Evolutionary conservation across 139 green algal genomes (phyloP), one percentile per base, ranked within the genome.

Genomic region (Medakamo hakoo): DNA sequence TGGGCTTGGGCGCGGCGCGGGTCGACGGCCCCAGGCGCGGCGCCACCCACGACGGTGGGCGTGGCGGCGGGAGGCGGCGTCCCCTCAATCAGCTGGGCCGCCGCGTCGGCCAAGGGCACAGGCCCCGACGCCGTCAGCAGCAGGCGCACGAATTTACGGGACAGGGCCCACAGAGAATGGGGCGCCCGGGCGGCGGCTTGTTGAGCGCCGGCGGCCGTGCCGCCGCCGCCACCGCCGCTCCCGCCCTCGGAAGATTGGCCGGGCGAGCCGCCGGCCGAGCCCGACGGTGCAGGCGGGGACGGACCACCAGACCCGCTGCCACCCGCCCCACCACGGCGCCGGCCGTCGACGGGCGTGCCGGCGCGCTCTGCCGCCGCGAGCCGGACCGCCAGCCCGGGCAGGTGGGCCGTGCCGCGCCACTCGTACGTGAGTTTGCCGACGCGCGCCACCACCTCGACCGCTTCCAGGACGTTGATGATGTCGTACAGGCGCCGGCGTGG

Each of bases 401-500:
- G 71, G 66, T 80, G 69, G 40, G 66, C 63, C 32, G 69, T 71
- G 68, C 76, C 76, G 28, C 58, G 49, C 63, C 71, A 82, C 66
- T 73, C 69, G 57, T 82, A 82, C 57, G 63, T 63, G 32, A 82
- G 68, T 59, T 80, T 82, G 60, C 73, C 73, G 18, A 76, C 72
- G 32, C 76, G 67, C 21, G 48, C 56, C 56, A 78, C 67, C 21
- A 90, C 81, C 66, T 85, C 70, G 14, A 91, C 68, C 4, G 71
- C 71, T 68, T 93, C 85, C 29, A 92, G 76, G 23, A 93, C 85
- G 69, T 91, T 92, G 49, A 91, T 82, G 49, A 93, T 83, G 70
- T 93, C 85, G 57, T 93, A 93, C 29, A 93, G 75, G 26, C 85
- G 71, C 49, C 85, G 79, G 23, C 87, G 75, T 28, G 78, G 72